Evolutionary conservation across 495 filamentous ascomycete species (phyloP).

Genomic region (Lindgomyces ingoldianus): DNA sequence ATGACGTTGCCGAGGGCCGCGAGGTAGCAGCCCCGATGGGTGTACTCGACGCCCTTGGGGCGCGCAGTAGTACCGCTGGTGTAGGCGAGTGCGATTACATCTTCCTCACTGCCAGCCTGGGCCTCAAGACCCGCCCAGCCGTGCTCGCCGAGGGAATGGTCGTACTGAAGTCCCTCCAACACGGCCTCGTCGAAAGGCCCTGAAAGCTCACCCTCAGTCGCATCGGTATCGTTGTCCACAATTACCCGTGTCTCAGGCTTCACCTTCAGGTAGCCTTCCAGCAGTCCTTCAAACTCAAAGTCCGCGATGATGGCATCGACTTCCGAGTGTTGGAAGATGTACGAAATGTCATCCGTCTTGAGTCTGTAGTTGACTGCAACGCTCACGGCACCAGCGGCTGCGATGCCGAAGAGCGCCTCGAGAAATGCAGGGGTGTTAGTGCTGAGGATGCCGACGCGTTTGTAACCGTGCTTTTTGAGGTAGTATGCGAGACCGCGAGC

Average conservation of each 20-base stretch:
- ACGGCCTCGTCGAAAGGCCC: constrained; percentile 86
- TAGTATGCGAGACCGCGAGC: constrained; percentile 86
- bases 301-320: constrained; percentile 90
- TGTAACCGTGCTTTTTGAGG: constrained; percentile 67
- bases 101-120: constrained; percentile 72
- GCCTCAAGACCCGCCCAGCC: constrained; percentile 78
- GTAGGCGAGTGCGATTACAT: constrained; percentile 80
- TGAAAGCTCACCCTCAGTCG: constrained; percentile 66
- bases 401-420: constrained; percentile 85
- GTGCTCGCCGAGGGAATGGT: constrained; percentile 58
- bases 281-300: constrained; percentile 68
- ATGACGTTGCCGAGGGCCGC: constrained; percentile 82
- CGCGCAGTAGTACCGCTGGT: constrained; percentile 90
- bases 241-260: constrained; percentile 68
- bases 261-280: constrained; percentile 61
- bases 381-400: constrained; percentile 72
- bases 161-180: constrained; percentile 73
- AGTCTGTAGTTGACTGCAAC: constrained; percentile 84
- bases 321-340: constrained; percentile 84
- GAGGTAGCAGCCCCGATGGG: constrained; percentile 82
- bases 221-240: constrained; percentile 84
- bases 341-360: constrained; percentile 82
- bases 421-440: constrained; percentile 95
- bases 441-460: constrained; percentile 74
- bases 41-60: constrained; percentile 93